Conservation (phyloP, 257 asterid genomes). For the Osmanthus fragrans region DNA sequence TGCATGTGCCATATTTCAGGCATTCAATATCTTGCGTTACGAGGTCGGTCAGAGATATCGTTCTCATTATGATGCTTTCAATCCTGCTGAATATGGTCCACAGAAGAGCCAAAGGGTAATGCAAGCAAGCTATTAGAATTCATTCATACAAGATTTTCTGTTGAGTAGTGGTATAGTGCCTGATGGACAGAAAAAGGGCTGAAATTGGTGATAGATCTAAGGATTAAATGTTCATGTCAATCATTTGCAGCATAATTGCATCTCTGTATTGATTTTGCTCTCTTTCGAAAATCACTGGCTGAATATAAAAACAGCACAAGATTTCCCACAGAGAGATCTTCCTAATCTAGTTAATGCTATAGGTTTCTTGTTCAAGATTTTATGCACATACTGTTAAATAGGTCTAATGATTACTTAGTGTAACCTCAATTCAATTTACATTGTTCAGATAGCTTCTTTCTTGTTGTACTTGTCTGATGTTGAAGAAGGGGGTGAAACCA, state of each 20-base stretch:
- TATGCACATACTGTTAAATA: conserved; percentile 2
- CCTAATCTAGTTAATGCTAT: not conserved
- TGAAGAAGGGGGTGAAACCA: conserved; percentile 97
- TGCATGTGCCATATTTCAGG: conserved; percentile 42
- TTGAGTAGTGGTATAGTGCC: not conserved
- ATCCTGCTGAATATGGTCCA: conserved; percentile 91
- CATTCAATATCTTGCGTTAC: conserved; percentile 82
- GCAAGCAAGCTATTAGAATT: not conserved
- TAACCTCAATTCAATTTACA: conserved; percentile 17
- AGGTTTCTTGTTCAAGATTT: not conserved
- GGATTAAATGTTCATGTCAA: not conserved
- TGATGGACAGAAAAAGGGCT: not conserved
- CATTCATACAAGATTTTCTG: not conserved
- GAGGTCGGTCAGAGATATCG: conserved; percentile 85
- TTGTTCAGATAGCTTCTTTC: conserved; percentile 81
- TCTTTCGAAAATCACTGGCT: not conserved
- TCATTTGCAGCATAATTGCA: not conserved
- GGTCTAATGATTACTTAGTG: conserved; percentile 5
- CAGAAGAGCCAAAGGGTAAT: conserved; percentile 94
- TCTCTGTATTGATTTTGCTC: too few species aligned
- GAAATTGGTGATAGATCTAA: not conserved
- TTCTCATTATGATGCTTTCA: conserved; percentile 90
- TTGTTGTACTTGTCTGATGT: conserved; percentile 87
- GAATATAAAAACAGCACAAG: not conserved
- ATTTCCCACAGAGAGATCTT: not conserved